A percentile compares a stretch with the other conserved stretches of the same genome.
These are phyloP conservation scores for Leptomonas pyrrhocoris DNA, from an alignment of 208 protist genomes.

Conservation along the genomic window DNA sequence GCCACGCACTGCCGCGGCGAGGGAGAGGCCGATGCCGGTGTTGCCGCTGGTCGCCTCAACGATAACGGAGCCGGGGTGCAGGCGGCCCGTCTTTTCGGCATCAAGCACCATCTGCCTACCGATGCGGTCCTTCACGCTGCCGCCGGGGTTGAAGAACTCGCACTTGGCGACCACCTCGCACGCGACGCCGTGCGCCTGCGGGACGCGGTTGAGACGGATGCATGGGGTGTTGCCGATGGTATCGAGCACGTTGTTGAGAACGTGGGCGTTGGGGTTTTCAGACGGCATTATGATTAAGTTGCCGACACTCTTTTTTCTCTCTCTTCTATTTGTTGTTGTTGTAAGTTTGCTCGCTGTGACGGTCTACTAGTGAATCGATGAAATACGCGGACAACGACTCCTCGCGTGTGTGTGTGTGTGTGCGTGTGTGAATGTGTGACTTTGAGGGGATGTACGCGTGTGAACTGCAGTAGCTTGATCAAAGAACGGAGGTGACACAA, in stretches of 20 bases:
- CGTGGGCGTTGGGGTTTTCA: constrained; percentile 23
- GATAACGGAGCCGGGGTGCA: constrained; percentile 94
- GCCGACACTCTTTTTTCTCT: too few species aligned
- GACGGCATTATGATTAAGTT: constrained; percentile 8
- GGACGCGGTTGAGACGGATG: constrained; percentile 86
- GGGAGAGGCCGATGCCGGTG: constrained; percentile 95
- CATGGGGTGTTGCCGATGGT: constrained; percentile 88
- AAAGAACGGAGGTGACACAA: too few species aligned
- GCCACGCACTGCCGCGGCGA: constrained; percentile 94
- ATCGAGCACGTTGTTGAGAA: constrained; percentile 72
- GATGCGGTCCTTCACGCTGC: constrained; percentile 98
- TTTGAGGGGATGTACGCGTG: too few species aligned
- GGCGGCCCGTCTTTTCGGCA: constrained; percentile 89
- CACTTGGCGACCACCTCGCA: constrained; percentile 93
- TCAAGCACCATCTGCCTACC: constrained; percentile 96
- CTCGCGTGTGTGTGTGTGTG: too few species aligned
- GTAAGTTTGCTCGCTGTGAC: background rate
- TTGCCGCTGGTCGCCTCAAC: constrained; percentile 98
- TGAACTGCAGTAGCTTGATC: too few species aligned
- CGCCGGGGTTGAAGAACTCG: constrained; percentile 93
- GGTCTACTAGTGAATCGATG: too few species aligned
- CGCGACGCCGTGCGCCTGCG: constrained; percentile 67
- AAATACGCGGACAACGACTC: background rate
- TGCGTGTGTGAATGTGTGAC: too few species aligned
- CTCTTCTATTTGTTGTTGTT: background rate